Conservation (phyloP, 2,329 filamentous ascomycete genomes). For the Trichoderma atrobrunneum region DNA sequence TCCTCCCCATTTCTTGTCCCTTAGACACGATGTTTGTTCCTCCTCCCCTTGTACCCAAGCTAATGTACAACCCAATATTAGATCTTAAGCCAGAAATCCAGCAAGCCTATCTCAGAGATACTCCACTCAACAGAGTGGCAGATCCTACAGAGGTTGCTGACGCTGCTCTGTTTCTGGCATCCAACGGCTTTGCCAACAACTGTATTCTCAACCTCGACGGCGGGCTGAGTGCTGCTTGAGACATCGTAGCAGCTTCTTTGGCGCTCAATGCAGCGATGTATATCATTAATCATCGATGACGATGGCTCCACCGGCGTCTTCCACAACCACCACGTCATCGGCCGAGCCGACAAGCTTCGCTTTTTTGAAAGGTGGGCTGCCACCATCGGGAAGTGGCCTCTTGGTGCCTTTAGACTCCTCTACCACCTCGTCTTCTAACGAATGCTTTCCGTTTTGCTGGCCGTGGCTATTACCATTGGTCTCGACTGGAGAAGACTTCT, state of each 20-base stretch:
- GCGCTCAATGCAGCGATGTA: neutral
- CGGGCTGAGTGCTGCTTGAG: conserved; percentile 67
- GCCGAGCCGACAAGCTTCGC: conserved; percentile 38
- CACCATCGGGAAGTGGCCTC: conserved; percentile 44
- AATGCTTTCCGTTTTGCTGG: conserved; percentile 42
- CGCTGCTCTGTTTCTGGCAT: conserved; percentile 72
- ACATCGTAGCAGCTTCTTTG: conserved; percentile 8
- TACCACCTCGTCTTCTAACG: conserved; percentile 34
- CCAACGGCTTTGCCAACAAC: conserved; percentile 81
- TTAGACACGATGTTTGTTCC: neutral
- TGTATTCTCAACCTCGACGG: conserved; percentile 84
- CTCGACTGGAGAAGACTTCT: conserved; percentile 36
- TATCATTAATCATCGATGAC: conserved; percentile 62
- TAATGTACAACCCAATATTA: conserved; percentile 41
- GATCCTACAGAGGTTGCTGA: conserved; percentile 71
- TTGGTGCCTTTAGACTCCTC: conserved; percentile 42
- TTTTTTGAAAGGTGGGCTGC: conserved; percentile 47
- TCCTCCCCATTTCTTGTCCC: conserved; percentile 19
- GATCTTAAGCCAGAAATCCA: conserved; percentile 40
- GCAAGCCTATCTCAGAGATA: conserved; percentile 44
- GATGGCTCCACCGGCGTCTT: conserved; percentile 60
- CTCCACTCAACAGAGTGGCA: conserved; percentile 67
- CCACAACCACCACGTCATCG: conserved; percentile 48
- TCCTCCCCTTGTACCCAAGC: conserved; percentile 22
- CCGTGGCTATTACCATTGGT: conserved; percentile 39